These are phyloP conservation scores for Linum lewisii DNA, from an alignment of 345 rosid species.

Conservation along the genomic window DNA sequence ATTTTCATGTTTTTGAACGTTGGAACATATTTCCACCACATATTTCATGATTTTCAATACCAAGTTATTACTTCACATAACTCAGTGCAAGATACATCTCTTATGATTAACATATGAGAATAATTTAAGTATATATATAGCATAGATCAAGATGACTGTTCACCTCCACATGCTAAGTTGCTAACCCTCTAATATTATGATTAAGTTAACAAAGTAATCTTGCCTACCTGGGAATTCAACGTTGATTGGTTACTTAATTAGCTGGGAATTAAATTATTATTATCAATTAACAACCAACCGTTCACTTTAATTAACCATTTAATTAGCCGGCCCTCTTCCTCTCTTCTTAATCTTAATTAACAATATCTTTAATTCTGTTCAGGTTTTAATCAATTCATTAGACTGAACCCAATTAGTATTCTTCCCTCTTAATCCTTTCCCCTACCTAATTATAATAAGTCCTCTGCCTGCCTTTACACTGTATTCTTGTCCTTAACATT, in stretches of 20 bases:
- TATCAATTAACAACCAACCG: neutral
- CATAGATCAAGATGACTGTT: too few relatives aligned
- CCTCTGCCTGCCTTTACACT: too few relatives aligned
- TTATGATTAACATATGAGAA: too few relatives aligned
- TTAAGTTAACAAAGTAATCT: neutral
- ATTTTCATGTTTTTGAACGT: too few relatives aligned
- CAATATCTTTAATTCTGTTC: neutral
- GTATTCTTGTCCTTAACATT: neutral
- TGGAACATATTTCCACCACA: too few relatives aligned
- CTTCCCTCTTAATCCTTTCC: neutral
- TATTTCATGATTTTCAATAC: too few relatives aligned
- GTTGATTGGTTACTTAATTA: neutral
- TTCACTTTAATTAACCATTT: neutral
- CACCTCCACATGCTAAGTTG: neutral
- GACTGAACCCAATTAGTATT: neutral
- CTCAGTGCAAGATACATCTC: too few relatives aligned
- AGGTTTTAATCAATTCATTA: neutral
- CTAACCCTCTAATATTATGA: neutral
- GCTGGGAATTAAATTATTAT: neutral
- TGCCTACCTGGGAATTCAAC: neutral
- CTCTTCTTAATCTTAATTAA: neutral
- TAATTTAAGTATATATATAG: too few relatives aligned
- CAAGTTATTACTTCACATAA: too few relatives aligned
- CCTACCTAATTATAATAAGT: neutral
- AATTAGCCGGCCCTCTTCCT: neutral